phyloP scores from a whole-genome alignment of 495 filamentous ascomycete species.

The Penicillium ochrochloron region DNA sequence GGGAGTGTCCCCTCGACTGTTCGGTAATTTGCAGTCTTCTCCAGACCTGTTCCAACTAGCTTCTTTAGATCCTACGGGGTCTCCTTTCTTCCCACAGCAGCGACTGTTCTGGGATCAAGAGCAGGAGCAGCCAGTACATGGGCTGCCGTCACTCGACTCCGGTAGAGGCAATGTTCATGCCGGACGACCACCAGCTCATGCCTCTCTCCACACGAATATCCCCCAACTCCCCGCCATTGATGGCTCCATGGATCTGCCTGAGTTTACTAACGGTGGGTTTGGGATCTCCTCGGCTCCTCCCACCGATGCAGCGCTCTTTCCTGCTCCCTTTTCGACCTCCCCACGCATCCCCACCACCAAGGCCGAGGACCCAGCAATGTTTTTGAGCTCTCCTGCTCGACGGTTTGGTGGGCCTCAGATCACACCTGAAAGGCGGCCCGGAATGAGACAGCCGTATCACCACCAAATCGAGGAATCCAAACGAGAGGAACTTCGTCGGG shows the following conservation, averaged over 20 bases:
- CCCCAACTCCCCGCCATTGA: slow-evolving; percentile 49
- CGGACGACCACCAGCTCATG: slow-evolving; percentile 10
- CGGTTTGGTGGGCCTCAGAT: slow-evolving; percentile 51
- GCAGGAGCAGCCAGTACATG: slow-evolving; percentile 32
- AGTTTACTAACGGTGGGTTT: slow-evolving; percentile 38
- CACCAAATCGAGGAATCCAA: slow-evolving; percentile 62
- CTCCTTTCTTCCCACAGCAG: slow-evolving; percentile 66
- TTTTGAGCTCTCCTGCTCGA: slow-evolving; percentile 57
- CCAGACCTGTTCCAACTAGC: slow-evolving; percentile 72
- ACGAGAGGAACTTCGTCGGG: slow-evolving; percentile 54
- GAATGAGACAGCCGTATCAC: slow-evolving; percentile 58
- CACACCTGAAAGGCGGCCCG: slow-evolving; percentile 36
- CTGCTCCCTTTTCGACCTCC: slow-evolving; percentile 53
- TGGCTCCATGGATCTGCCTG: slow-evolving; percentile 44
- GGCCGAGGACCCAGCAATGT: slow-evolving; percentile 59
- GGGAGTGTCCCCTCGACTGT: slow-evolving; percentile 50
- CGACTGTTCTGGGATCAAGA: slow-evolving; percentile 78
- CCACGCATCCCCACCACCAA: slow-evolving; percentile 46
- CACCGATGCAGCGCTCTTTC: slow-evolving; percentile 49
- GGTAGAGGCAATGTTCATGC: slow-evolving; percentile 10
- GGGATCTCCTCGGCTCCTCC: slow-evolving; percentile 38
- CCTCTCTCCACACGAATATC: slow-evolving; percentile 30
- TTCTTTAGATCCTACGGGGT: slow-evolving; percentile 70
- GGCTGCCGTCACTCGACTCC: slow-evolving; percentile 26
- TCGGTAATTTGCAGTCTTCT: slow-evolving; percentile 61